Evolutionary conservation across 192 early-diverging fungal species (phyloP), one percentile per base, ranked within the genome.

Genomic region (Gigaspora rosea): DNA sequence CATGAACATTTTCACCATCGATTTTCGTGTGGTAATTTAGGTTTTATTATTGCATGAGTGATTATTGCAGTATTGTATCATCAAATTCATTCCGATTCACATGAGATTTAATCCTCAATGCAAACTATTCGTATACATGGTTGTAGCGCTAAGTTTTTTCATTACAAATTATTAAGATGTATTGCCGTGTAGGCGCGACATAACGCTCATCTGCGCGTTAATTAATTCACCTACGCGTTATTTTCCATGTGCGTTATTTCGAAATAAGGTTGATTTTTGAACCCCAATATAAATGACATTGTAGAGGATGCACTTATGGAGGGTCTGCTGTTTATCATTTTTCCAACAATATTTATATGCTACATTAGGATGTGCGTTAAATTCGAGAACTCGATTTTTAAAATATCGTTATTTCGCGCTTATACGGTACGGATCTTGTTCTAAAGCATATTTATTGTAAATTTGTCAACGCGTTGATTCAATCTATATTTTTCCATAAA

Each of bases 401-500:
- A 27, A 27, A 27, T 27, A 27, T 27, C 27, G 27, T 27, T 27
- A 27, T 27, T 27, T 27, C 27, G 27, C 27, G 2, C 20, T 74
- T 22, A 32, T 61, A 10, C 27, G 33, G 41, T 8, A 76, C 49
- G 16, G 75, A 76, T 10, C 41, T 54, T 7, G 75, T 76, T n/a
- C 18, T 76, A 15, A 11, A 18, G 3, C 61, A 67, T 46, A 32
- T 63, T 59, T 50, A 76, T 35, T 67, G 75, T 56, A 47, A 50
- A 36, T 18, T 85, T 13, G 62, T 88, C 0, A 84, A 85, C 49
- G 79, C 82, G 6, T 87, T 80, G 58, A 83, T 85, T 15, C 72
- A 87, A 74, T 82, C 83, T 0, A 79, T 82, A 35, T 86, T 87
- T 46, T 80, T 88, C 47, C 79, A 83, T 33, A 36, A 78, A 80